phyloP scores from a whole-genome alignment of 805 yeast genomes.

The Phaffomyces antillensis region DNA sequence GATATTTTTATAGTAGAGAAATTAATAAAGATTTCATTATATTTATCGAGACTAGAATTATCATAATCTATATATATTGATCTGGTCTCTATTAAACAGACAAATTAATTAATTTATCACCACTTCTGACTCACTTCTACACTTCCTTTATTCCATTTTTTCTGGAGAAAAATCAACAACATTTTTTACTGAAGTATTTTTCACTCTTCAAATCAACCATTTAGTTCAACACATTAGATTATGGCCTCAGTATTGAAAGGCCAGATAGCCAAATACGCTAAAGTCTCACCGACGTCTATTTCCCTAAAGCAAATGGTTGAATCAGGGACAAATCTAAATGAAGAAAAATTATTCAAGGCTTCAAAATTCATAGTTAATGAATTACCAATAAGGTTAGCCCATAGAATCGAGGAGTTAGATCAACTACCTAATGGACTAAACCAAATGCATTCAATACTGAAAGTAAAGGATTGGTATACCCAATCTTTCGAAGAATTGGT shows the following conservation, averaged over 20 bases:
- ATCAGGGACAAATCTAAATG: slow-evolving; percentile 73
- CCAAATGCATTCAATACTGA: slow-evolving; percentile 65
- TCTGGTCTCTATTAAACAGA: no score
- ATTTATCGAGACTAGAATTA: no score
- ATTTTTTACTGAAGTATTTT: no score
- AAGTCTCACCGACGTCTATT: slow-evolving; percentile 75
- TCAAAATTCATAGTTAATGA: slow-evolving; percentile 82
- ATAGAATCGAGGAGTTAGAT: slow-evolving; percentile 78
- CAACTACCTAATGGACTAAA: slow-evolving; percentile 69
- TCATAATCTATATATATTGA: no score
- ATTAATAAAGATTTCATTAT: no score
- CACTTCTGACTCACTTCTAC: no score
- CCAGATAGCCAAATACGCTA: slow-evolving; percentile 43
- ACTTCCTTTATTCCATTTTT: no score
- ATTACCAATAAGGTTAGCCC: slow-evolving; percentile 79
- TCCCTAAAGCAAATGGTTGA: slow-evolving; percentile 86
- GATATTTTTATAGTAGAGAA: no score
- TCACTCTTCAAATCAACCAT: no score
- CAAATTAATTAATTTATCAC: no score
- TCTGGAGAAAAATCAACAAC: no score
- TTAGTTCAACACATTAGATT: not conserved
- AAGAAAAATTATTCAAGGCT: slow-evolving; percentile 75
- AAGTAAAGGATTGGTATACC: slow-evolving; percentile 85
- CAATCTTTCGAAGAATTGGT: slow-evolving; percentile 82
- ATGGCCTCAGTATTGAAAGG: slow-evolving; percentile 11